Evolutionary conservation across 2,329 filamentous ascomycete genomes (phyloP), one percentile per base, ranked within the genome.

Genomic region (Bretziella fagacearum): DNA sequence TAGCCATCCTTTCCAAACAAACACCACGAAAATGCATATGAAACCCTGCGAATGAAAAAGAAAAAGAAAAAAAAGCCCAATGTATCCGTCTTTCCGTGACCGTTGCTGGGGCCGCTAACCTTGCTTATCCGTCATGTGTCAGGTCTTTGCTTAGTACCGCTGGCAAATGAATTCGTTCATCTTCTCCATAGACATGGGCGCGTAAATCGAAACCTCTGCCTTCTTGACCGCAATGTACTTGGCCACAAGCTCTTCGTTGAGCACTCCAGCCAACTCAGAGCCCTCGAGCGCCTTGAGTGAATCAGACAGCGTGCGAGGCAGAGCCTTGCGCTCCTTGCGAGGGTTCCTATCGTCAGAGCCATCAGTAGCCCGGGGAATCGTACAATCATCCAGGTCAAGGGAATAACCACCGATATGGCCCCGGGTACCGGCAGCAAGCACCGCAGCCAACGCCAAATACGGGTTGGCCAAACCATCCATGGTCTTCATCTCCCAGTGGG

Each of bases 391-490:
- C 61, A 68, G 68, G 10, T 56, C 55, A 41, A 80, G 58, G 41
- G 59, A 52, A 18, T 47, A n/a, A 2, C 29, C 22, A 17, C 41
- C 30, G n/a, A 15, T 30, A n/a, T 44, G 47, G n/a, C 48, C 37
- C 5, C 23, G 41, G n/a, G 56, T 40, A 2, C 61, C 58, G 1
- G 63, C 59, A 1, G 57, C 53, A 2, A 64, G 33, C 2, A 63
- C 50, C 17, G 59, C 59, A 6, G 60, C 53, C 43, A 62, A 45
- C 15, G 59, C 79, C 1, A 93, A 60, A 57, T 91, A 93, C 46
- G 78, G 73, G 56, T 93, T 93, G 2, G 83, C 81, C 15, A 85
- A 62, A 0, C 84, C 84, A 56, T 93, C 84, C n/a, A 89, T 56
- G 47, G 72, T 75, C 56, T 84, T 80, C 18, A 93, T 55, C 61